These are phyloP conservation scores for Penicillium mononematosum DNA, from an alignment of 495 filamentous ascomycete species.

Conservation along the genomic window DNA sequence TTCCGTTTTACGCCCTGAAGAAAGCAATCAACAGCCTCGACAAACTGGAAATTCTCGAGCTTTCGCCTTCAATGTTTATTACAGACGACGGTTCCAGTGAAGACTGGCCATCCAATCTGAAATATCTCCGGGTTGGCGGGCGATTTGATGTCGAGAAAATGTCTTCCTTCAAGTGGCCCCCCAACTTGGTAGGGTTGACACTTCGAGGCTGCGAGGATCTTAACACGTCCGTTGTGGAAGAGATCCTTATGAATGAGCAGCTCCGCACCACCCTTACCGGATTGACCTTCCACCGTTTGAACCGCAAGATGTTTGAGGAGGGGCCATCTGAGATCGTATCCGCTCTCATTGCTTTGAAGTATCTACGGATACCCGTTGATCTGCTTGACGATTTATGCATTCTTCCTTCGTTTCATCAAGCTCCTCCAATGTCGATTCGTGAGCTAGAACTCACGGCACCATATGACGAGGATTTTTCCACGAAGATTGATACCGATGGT, in stretches of 20 bases:
- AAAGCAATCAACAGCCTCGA: conserved; percentile 49
- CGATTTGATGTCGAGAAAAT: conserved; percentile 22
- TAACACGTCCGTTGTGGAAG: background rate
- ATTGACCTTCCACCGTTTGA: background rate
- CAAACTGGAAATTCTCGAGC: conserved; percentile 50
- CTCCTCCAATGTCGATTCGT: background rate
- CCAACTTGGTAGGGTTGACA: conserved; percentile 25
- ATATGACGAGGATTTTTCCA: background rate
- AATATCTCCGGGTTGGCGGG: conserved; percentile 30
- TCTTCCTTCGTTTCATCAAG: background rate
- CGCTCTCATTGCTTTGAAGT: background rate
- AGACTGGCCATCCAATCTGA: conserved; percentile 31
- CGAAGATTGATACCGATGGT: background rate
- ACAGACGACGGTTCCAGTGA: conserved; percentile 11
- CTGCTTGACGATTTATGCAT: conserved; percentile 1
- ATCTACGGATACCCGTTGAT: conserved; percentile 12
- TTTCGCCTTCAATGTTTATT: conserved; percentile 52
- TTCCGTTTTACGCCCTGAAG: conserved; percentile 53
- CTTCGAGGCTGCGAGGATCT: conserved; percentile 33
- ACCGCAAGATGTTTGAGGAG: conserved; percentile 2
- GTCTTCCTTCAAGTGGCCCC: conserved; percentile 33
- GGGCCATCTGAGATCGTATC: background rate
- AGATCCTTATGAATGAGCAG: conserved; percentile 9
- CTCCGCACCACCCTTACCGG: background rate
- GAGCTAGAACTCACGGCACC: conserved; percentile 5